Base-by-base conservation (phyloP, 352 stramenopile genomes). In the Globisporangium echinulatum region DNA sequence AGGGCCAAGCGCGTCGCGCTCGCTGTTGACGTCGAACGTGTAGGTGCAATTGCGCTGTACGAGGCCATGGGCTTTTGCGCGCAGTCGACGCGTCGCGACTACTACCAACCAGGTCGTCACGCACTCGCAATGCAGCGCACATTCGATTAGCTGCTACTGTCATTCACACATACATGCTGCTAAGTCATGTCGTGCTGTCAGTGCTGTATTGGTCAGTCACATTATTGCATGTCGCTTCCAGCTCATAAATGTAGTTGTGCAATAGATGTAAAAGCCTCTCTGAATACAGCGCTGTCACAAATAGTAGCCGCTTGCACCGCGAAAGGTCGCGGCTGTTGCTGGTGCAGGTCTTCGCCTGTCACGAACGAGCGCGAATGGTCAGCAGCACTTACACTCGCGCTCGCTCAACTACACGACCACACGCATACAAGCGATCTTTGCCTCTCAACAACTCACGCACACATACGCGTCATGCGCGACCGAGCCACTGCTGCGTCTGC, bases 71-170 rank as follows among this genome's bases (percentile, higher is more conserved):
- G 66, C 36, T 85, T 81, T 49, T 6, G 52, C 43, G 51, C 67
- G 37, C 69, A 65, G 9, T 48, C 52, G 0, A 58, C 65, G 3
- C 68, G 72, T 7, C 33, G n/a, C 14, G 70, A 85, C 59, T 85
- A 77, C 58, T 85, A 82, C 58, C 63, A 67, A 8, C 44, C 69
- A 1, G 72, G 75, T 15, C 68, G 56, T n/a, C 62, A 80, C 52
- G 75, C 75, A 15, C 66, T 72, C 33, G 64, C 71, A 47, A 71
- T 85, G 72, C 57, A 78, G 54, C 66, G 57, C 33, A 11, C 10
- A 8, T 25, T 57, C 42, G 37, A 3, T 17, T 11, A 14, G 7
- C 14, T 33, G 33, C 49, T 10, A 14, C 8, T 15, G 33, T 7
- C 11, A 13, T 13, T 33, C 17, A 19, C 49, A 25, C 33, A 25